Conservation (phyloP, 2,329 filamentous ascomycete species). For the Tolypocladium tundrense region DNA sequence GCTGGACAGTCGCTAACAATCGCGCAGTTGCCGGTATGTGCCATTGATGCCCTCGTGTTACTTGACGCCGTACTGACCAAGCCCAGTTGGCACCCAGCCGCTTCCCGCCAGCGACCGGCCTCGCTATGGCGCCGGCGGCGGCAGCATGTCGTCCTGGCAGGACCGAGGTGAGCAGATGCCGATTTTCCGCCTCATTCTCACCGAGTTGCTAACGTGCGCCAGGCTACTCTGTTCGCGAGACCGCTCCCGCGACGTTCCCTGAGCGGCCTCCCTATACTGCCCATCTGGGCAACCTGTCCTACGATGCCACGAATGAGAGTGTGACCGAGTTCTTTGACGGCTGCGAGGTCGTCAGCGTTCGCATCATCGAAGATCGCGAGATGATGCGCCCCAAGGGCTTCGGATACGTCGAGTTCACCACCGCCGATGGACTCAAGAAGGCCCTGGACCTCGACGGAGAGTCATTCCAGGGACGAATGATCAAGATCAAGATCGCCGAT, state of each 20-base stretch:
- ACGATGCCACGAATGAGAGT: constrained; percentile 77
- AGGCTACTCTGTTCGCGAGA: constrained; percentile 58
- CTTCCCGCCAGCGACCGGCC: constrained; percentile 40
- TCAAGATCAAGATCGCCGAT: constrained; percentile 92
- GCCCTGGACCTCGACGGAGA: constrained; percentile 75
- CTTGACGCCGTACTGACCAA: constrained; percentile 10
- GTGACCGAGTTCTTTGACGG: constrained; percentile 77
- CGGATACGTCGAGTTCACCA: constrained; percentile 90
- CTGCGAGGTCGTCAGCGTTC: constrained; percentile 81
- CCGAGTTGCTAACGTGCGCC: constrained; percentile 9
- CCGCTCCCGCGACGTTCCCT: constrained; percentile 63
- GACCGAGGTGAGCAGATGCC: constrained; percentile 29
- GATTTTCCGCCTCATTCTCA: neutral
- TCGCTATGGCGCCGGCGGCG: constrained; percentile 17
- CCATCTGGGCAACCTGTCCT: constrained; percentile 92
- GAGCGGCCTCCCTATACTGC: constrained; percentile 91
- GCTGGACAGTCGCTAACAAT: constrained; percentile 16
- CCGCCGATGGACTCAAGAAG: constrained; percentile 81
- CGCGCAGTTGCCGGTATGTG: constrained; percentile 25
- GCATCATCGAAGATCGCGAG: constrained; percentile 93
- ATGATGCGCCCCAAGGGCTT: constrained; percentile 94
- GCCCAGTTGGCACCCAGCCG: constrained; percentile 39
- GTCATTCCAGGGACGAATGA: constrained; percentile 77
- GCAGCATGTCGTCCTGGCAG: constrained; percentile 27
- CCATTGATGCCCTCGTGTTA: constrained; percentile 1